Evolutionary conservation across 352 stramenopile species (phyloP).

Genomic region (Globisporangium perplexum): DNA sequence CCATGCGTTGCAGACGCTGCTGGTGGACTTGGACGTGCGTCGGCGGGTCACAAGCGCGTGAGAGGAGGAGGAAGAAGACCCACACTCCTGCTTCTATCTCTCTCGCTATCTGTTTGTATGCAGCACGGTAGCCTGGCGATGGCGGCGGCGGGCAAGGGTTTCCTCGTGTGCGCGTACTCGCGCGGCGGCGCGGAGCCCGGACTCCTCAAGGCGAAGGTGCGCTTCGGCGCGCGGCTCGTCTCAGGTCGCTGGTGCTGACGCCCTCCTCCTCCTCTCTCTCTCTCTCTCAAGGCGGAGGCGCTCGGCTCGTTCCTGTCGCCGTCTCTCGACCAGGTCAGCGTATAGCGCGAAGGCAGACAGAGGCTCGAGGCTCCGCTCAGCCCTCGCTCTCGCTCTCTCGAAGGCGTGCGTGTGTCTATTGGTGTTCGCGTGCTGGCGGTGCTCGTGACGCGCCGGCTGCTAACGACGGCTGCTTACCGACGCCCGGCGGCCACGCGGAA

Average conservation of each 20-base stretch:
- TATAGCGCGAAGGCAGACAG: slow-evolving; percentile 25
- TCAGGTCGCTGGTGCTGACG: too few relatives aligned
- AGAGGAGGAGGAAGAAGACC: too few relatives aligned
- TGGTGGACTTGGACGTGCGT: slow-evolving; percentile 68
- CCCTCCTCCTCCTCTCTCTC: neutral
- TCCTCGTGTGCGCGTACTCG: slow-evolving; percentile 77
- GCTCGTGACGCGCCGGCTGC: too few relatives aligned
- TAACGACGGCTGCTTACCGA: too few relatives aligned
- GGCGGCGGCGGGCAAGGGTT: slow-evolving; percentile 55
- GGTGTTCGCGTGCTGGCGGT: neutral
- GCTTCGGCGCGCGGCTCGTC: neutral
- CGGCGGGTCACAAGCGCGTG: neutral
- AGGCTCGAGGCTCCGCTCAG: too few relatives aligned
- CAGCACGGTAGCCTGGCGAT: slow-evolving; percentile 61
- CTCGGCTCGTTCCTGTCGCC: slow-evolving; percentile 52
- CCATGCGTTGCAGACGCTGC: slow-evolving; percentile 49
- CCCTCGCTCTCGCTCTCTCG: too few relatives aligned
- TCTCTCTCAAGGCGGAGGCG: slow-evolving; percentile 38
- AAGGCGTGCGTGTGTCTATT: slow-evolving; percentile 2
- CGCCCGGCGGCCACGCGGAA: slow-evolving; percentile 23
- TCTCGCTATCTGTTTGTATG: too few relatives aligned
- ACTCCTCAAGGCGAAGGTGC: slow-evolving; percentile 72
- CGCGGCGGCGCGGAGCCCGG: slow-evolving; percentile 42
- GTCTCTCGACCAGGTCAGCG: slow-evolving; percentile 66
- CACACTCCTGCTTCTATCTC: too few relatives aligned